phyloP scores from a whole-genome alignment of 805 yeast species.

The Babjeviella inositovora region DNA sequence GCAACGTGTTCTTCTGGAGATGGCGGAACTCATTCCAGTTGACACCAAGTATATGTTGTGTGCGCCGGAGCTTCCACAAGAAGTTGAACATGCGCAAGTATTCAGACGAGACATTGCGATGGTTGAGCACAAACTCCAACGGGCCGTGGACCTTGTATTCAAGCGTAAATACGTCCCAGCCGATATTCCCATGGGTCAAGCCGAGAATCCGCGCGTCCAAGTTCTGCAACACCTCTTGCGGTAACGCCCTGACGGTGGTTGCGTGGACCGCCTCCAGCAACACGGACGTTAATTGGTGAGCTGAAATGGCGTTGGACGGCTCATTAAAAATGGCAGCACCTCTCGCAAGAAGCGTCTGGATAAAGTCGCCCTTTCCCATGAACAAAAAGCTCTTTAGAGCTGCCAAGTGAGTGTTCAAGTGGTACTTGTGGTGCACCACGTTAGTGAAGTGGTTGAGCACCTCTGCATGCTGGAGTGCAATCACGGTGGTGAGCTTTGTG shows the following conservation, averaged over 20 bases:
- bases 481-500: constrained; percentile 12
- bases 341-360: constrained; percentile 42
- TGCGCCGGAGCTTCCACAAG: constrained; percentile 63
- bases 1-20: constrained; percentile 10
- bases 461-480: constrained; percentile 29
- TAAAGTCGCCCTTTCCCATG: constrained; percentile 70
- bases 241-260: constrained; percentile 27
- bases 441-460: constrained; percentile 32
- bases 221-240: constrained; percentile 24
- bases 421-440: constrained; percentile 29
- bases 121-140: constrained; percentile 37
- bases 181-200: constrained; percentile 54
- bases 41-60: constrained; percentile 29
- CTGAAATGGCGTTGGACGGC: constrained; percentile 46
- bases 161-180: constrained; percentile 88
- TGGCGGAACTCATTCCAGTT: constrained; percentile 26
- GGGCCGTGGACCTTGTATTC: constrained; percentile 49
- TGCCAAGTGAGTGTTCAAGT: constrained; percentile 33
- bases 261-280: constrained; percentile 46
- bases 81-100: constrained; percentile 76
- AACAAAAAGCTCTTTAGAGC: constrained; percentile 53
- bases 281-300: constrained; percentile 49
- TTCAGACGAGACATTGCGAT: constrained; percentile 28
- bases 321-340: constrained; percentile 36
- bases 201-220: constrained; percentile 77